Evolutionary conservation across 805 yeast species (phyloP).

Genomic region (Sungouiozyma intestinalis): DNA sequence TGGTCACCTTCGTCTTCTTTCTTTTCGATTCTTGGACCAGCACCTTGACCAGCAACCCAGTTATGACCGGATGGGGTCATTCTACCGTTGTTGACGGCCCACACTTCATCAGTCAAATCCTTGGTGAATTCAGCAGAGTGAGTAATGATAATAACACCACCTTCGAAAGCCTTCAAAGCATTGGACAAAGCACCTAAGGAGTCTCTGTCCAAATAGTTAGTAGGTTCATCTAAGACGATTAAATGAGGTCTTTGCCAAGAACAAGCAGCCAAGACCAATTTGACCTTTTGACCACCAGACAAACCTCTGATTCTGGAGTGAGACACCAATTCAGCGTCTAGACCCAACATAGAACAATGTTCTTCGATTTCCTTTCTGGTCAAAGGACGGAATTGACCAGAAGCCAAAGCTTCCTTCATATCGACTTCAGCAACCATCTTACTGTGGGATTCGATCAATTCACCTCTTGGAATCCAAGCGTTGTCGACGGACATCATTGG

Average conservation of each 20-base stretch:
- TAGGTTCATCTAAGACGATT: constrained; percentile 99
- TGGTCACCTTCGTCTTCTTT: constrained; percentile 95
- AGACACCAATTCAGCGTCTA: constrained; percentile 97
- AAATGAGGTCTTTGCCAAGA: constrained; percentile 99
- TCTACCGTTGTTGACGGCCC: constrained; percentile 97
- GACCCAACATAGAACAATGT: constrained; percentile 97
- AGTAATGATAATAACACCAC: constrained; percentile 99
- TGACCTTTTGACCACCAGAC: constrained; percentile 99
- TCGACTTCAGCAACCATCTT: constrained; percentile 99
- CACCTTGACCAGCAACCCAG: constrained; percentile 99
- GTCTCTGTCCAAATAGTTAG: constrained; percentile 98
- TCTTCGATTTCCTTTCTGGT: constrained; percentile 99
- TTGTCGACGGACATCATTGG: constrained; percentile 99
- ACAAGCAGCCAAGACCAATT: constrained; percentile 99
- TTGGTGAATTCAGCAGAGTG: constrained; percentile 99
- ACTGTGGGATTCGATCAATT: constrained; percentile 91
- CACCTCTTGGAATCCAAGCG: constrained; percentile 99
- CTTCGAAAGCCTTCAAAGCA: constrained; percentile 97
- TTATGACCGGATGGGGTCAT: constrained; percentile 99
- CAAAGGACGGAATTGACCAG: constrained; percentile 99
- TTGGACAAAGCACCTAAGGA: constrained; percentile 98
- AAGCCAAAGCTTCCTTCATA: constrained; percentile 99
- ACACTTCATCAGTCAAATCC: constrained; percentile 98
- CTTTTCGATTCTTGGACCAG: constrained; percentile 99
- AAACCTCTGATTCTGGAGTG: constrained; percentile 99